Evolutionary conservation across 768 basidiomycete species (phyloP).

Genomic region (Cyclocybe cylindracea): DNA sequence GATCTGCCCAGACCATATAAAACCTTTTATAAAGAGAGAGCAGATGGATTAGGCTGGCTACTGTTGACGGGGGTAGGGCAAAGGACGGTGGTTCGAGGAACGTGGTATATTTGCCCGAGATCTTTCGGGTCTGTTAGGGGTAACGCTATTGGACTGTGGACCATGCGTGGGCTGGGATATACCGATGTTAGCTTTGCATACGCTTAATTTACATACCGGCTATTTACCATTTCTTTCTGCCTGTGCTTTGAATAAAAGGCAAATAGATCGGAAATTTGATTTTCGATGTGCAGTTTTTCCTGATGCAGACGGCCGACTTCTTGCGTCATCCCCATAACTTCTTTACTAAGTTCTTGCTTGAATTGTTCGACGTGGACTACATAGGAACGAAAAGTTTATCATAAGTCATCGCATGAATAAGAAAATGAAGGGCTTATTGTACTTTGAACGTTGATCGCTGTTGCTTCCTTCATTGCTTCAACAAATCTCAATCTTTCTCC

Average conservation of each 20-base stretch:
- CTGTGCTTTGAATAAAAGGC: conserved; percentile 72
- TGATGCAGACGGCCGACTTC: conserved; percentile 70
- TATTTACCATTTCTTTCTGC: conserved; percentile 23
- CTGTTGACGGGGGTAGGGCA: conserved; percentile 23
- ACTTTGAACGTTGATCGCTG: conserved; percentile 85
- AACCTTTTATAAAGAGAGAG: not conserved
- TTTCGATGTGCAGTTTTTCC: conserved; percentile 65
- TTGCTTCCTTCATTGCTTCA: conserved; percentile 95
- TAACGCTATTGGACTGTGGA: conserved; percentile 10
- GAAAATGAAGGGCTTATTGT: conserved; percentile 14
- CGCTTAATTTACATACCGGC: not conserved
- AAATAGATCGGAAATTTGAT: conserved; percentile 73
- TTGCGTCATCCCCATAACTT: conserved; percentile 72
- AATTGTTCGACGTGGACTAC: conserved; percentile 86
- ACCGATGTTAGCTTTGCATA: not conserved
- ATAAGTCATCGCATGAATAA: not conserved
- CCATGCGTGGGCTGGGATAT: conserved; percentile 18
- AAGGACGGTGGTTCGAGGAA: conserved; percentile 23
- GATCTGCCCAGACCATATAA: conserved; percentile 41
- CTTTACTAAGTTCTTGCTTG: conserved; percentile 75
- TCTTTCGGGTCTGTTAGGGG: conserved; percentile 10
- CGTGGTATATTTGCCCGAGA: conserved; percentile 20
- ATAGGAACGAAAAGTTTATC: not conserved
- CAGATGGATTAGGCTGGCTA: not conserved
- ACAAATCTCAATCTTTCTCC: conserved; percentile 86